Base-by-base conservation (phyloP, 345 rosid genomes). In the Geranium brycei region DNA sequence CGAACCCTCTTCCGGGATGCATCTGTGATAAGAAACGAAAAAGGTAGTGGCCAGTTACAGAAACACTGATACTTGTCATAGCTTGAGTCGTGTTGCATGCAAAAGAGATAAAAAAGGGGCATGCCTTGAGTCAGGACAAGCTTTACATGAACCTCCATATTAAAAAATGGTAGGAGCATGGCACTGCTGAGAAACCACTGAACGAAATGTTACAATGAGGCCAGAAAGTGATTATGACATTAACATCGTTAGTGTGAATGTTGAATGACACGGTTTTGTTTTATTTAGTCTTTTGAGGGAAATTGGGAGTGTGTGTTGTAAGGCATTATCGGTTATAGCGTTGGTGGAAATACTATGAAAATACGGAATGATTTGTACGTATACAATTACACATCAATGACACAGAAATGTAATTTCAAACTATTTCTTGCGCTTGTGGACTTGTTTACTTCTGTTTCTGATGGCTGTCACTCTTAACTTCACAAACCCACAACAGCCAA, bases 1-100 rank as follows among this genome's bases (percentile, higher is more conserved):
- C 91, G 0, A 89, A 92, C 77, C 98, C 98, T 15, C 76, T 84
- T 66, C 96, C 98, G 0, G 96, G 96, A 47, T 92, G 98, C 76
- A 83, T 92, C 15, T 89, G 96, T 57, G 82, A 81, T 70, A 78
- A 71, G 60, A 64, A 60, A 62, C 69, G 67, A 62, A 72, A 71
- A 71, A 17, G 63, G 58, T 76, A 69, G 57, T 47, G 53, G 47
- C 53, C 15, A 6, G 10, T 47, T 13, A 47, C 53, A 47, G 0
- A 13, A 2, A 8, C 15, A 6, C 14, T n/a, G n/a, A 6, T 47
- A 6, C 53, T 1, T 38, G 0, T 5, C 47, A 38, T 10, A 10
- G 47, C 47, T 38, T 38, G 47, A 38, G 47, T 38, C 3, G 47
- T 38, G 47, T 10, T 10, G 47, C 47, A 38, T 10, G 11, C 47